These are phyloP conservation scores for Annulohypoxylon moriforme DNA, from an alignment of 495 filamentous ascomycete species.

Conservation along the genomic window DNA sequence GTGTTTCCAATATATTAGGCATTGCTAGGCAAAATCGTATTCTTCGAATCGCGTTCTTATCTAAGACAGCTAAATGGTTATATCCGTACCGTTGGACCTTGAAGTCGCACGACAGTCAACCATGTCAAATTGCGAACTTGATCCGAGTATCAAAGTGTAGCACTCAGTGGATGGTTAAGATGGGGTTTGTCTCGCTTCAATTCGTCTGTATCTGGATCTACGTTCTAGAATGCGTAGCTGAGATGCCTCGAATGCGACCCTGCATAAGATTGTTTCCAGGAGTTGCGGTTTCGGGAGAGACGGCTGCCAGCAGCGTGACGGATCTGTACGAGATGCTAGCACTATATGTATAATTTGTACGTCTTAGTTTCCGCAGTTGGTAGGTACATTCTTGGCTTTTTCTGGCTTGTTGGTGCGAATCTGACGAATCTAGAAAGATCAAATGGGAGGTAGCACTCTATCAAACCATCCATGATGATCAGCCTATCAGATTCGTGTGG, in stretches of 20 bases:
- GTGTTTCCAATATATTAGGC: constrained; percentile 20
- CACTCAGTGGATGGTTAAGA: constrained; percentile 12
- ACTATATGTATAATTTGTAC: background rate
- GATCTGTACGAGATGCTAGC: too few relatives aligned
- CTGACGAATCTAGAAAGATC: background rate
- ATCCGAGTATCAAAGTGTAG: constrained; percentile 31
- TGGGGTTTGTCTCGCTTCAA: background rate
- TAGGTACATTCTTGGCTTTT: constrained; percentile 13
- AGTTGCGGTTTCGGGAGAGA: constrained; percentile 29
- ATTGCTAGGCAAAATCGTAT: background rate
- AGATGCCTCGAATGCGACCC: constrained; percentile 31
- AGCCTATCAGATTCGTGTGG: background rate
- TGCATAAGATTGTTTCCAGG: constrained; percentile 36
- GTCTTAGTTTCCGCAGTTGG: constrained; percentile 24
- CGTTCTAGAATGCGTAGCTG: constrained; percentile 33
- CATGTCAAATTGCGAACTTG: constrained; percentile 30
- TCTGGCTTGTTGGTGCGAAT: constrained; percentile 5
- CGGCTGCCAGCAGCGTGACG: constrained; percentile 17
- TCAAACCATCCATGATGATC: too few relatives aligned
- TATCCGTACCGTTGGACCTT: constrained; percentile 2
- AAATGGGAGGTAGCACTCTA: background rate
- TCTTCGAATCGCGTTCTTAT: background rate
- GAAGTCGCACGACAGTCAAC: constrained; percentile 25
- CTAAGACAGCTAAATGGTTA: constrained; percentile 4
- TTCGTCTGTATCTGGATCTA: constrained; percentile 27